Evolutionary conservation across 495 filamentous ascomycete genomes (phyloP).

Genomic region (Aspergillus steynii): DNA sequence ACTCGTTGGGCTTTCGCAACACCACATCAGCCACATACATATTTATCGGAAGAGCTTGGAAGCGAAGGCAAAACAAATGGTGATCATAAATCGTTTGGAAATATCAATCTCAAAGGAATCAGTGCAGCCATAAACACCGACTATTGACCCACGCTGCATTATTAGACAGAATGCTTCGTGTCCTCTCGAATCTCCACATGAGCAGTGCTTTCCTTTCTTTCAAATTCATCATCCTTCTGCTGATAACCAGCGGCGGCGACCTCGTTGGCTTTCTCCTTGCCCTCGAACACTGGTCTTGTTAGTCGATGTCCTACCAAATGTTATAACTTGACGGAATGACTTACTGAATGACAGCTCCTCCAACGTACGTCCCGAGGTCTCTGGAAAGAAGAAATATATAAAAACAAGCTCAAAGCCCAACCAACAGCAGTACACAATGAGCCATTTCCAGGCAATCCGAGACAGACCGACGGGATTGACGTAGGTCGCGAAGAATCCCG

Average conservation of each 20-base stretch:
- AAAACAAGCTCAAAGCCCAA: slow-evolving; percentile 38
- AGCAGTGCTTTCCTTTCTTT: slow-evolving; percentile 14
- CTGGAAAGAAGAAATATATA: slow-evolving; percentile 4
- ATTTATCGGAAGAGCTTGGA: neutral
- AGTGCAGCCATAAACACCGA: neutral
- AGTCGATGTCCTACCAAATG: neutral
- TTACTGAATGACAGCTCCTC: slow-evolving; percentile 5
- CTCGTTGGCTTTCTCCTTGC: slow-evolving; percentile 46
- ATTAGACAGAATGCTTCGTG: neutral
- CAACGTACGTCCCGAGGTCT: slow-evolving; percentile 3
- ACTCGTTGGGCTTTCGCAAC: neutral
- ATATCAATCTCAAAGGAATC: neutral
- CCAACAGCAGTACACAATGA: slow-evolving; percentile 64
- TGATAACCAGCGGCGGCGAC: slow-evolving; percentile 51
- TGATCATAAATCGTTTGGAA: neutral
- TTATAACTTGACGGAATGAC: neutral
- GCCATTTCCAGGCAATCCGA: slow-evolving; percentile 61
- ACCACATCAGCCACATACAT: neutral
- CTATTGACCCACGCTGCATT: neutral
- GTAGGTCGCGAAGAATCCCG: slow-evolving; percentile 60
- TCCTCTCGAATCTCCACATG: slow-evolving; percentile 16
- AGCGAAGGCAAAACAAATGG: neutral
- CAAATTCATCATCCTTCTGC: slow-evolving; percentile 20
- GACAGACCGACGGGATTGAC: slow-evolving; percentile 64
- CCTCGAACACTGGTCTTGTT: slow-evolving; percentile 52